A percentile compares a stretch with the other conserved stretches of the same genome.
phyloP scores from a whole-genome alignment of 139 green algal genomes.

The Coccomyxa sp. region DNA sequence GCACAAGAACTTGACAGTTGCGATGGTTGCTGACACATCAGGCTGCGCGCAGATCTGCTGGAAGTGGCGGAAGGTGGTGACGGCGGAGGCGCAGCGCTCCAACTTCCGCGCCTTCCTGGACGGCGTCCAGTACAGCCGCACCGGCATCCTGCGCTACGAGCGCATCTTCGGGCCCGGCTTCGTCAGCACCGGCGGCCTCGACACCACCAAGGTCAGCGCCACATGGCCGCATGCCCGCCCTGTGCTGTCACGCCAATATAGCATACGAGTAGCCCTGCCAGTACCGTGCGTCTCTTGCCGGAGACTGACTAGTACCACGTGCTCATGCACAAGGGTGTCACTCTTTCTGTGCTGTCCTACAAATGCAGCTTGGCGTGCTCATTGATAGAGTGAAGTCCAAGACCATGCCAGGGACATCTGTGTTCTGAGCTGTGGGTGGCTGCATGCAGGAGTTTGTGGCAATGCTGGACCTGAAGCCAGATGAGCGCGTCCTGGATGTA shows the following conservation, averaged over 20 bases:
- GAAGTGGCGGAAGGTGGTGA: conserved; percentile 51
- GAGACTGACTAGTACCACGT: too few relatives aligned
- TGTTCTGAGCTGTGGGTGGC: not conserved
- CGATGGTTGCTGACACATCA: too few relatives aligned
- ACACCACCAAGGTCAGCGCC: conserved; percentile 35
- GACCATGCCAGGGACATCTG: too few relatives aligned
- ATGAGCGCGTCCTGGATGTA: conserved; percentile 71
- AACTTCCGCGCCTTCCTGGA: conserved; percentile 69
- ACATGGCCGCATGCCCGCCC: not conserved
- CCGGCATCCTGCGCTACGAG: conserved; percentile 73
- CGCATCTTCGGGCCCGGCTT: conserved; percentile 73
- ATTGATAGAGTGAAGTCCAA: too few relatives aligned
- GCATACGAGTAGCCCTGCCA: too few relatives aligned
- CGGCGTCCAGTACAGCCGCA: conserved; percentile 52
- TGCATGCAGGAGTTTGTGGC: conserved; percentile 43
- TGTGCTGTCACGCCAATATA: too few relatives aligned
- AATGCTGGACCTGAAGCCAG: conserved; percentile 51
- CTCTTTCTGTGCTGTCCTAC: too few relatives aligned
- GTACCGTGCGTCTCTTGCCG: too few relatives aligned
- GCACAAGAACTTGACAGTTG: too few relatives aligned
- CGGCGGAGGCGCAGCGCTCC: not conserved
- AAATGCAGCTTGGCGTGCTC: too few relatives aligned
- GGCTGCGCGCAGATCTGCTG: conserved; percentile 49
- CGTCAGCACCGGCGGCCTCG: conserved; percentile 66
- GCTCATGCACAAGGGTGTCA: too few relatives aligned